Evolutionary conservation across 2,329 filamentous ascomycete genomes (phyloP), one percentile per base, ranked within the genome.

Genomic region (Seiridium cupressi): DNA sequence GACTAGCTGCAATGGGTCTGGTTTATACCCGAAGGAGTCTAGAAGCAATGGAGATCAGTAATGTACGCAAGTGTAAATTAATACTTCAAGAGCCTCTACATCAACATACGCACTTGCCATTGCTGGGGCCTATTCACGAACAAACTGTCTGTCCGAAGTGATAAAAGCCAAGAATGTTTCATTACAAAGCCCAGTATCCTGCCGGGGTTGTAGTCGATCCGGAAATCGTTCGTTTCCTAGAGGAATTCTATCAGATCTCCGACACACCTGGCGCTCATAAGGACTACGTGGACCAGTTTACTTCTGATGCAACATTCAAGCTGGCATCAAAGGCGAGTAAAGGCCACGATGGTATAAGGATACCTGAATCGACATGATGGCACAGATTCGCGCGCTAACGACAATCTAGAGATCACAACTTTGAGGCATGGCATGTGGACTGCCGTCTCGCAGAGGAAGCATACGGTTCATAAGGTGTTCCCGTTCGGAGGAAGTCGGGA

Each of bases 221-320:
- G 2, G 55, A 48, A n/a, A 34, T 57, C 4, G 40, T 47, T 9
- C 42, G 26, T 8, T 57, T 57, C 8, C 38, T 57, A 13, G 55
- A 57, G 55, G 18, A 47, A 11, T 57, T 57, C 31, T 57, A 57
- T 34, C 26, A 26, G n/a, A 36, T 57, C 8, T 57, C 55, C 26
- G 55, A 57, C 8, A 57, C 55, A 4, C 55, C 55, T 36, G 55
- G 55, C 13, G 55, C 7, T 6, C 55, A 57, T 32, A 40, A 57
- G 26, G 55, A 36, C 18, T 57, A 57, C 34, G 55, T 48, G 11
- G 55, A 57, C 11, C 55, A 57, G 32, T 57, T 57, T n/a, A 57
- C 55, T 5, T 36, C 40, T 9, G 55, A 57, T 26, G 55, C 55
- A 3, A 57, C 55, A 6, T 57, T 57, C 42, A 57, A 47, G 42